Conservation (phyloP, 1,139 yeast genomes). For the Taphrina sp. region DNA sequence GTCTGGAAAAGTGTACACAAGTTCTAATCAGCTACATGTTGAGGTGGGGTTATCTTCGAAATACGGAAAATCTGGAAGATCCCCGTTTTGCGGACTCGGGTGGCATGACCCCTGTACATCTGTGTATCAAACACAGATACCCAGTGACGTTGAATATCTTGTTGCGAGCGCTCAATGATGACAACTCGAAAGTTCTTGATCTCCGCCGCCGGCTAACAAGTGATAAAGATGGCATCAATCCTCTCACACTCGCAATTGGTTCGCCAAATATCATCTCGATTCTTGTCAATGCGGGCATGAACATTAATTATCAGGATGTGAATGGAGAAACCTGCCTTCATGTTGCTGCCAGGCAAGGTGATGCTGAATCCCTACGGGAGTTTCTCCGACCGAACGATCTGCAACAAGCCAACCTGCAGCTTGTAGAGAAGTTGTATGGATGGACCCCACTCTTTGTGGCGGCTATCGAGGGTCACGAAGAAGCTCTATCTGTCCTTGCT, state of each 20-base stretch:
- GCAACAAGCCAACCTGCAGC: constrained; percentile 67
- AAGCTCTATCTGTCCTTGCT: constrained; percentile 58
- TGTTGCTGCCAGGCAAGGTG: constrained; percentile 68
- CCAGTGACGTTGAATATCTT: constrained; percentile 70
- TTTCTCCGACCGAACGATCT: constrained; percentile 49
- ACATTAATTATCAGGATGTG: constrained; percentile 61
- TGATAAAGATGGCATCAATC: constrained; percentile 40
- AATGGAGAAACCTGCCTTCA: constrained; percentile 80
- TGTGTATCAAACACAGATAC: constrained; percentile 79
- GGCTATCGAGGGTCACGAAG: constrained; percentile 75
- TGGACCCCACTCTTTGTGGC: constrained; percentile 96
- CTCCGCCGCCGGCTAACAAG: constrained; percentile 55
- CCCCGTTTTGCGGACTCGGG: constrained; percentile 82
- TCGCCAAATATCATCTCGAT: constrained; percentile 57
- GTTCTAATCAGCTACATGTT: constrained; percentile 56
- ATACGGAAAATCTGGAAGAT: constrained; percentile 50
- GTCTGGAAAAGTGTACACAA: constrained; percentile 62
- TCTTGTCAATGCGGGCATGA: constrained; percentile 59
- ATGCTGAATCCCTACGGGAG: constrained; percentile 55
- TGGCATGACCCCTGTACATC: constrained; percentile 73
- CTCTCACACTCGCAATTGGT: constrained; percentile 42
- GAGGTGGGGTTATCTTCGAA: constrained; percentile 47
- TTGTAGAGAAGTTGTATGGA: constrained; percentile 75
- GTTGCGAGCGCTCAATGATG: constrained; percentile 42
- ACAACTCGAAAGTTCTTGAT: constrained; percentile 47